phyloP scores from a whole-genome alignment of 2,329 filamentous ascomycete species.

The Pseudocercospora crystallina region DNA sequence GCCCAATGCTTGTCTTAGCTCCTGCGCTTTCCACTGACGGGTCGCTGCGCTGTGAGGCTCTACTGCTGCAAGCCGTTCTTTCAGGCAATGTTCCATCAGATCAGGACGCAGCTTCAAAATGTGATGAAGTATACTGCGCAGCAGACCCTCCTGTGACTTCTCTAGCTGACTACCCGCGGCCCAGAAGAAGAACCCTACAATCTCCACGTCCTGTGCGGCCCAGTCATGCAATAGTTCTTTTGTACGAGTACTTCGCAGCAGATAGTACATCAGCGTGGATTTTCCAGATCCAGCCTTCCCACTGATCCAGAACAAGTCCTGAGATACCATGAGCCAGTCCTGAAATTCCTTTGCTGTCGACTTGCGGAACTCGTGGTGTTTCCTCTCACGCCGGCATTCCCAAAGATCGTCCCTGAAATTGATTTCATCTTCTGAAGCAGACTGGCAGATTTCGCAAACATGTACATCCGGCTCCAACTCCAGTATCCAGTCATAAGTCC shows the following conservation, averaged over 20 bases:
- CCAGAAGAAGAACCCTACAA: constrained; percentile 1
- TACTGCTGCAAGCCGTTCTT: not conserved
- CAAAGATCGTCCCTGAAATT: not conserved
- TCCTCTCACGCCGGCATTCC: not conserved
- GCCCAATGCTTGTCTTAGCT: not conserved
- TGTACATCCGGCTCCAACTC: not conserved
- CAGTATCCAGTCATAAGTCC: constrained; percentile 5
- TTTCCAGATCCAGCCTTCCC: constrained; percentile 11
- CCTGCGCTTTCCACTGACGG: not conserved
- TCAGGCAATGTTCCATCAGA: not conserved
- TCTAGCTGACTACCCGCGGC: not conserved
- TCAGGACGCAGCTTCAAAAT: not conserved
- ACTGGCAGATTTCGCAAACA: not conserved
- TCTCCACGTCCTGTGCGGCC: not conserved
- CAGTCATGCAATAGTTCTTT: not conserved
- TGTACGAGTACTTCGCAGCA: not conserved
- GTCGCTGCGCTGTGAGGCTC: not conserved
- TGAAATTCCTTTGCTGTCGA: not conserved
- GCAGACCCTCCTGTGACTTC: not conserved
- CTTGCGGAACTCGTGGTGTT: not conserved
- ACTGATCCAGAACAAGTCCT: constrained; percentile 4
- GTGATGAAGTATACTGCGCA: not conserved
- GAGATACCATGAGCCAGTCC: not conserved
- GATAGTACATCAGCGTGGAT: constrained; percentile 10
- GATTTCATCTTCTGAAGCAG: not conserved